These are phyloP conservation scores for Elaphomyces granulatus DNA, from an alignment of 495 filamentous ascomycete genomes.

Conservation along the genomic window DNA sequence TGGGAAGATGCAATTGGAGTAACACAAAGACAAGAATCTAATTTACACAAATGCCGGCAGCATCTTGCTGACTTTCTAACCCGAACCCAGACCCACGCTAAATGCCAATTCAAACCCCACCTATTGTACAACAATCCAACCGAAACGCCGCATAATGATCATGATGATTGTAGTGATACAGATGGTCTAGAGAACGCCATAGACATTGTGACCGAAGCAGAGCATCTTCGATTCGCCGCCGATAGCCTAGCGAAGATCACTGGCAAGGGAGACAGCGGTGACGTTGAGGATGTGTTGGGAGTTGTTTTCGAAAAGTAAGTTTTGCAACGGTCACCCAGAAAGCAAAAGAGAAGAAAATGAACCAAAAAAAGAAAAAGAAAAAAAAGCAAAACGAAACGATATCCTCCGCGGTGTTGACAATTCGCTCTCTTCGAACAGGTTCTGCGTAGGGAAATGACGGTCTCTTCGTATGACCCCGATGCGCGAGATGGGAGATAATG, in stretches of 20 bases:
- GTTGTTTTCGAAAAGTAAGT: conserved; percentile 94
- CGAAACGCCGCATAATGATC: conserved; percentile 6
- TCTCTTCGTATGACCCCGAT: too few species aligned
- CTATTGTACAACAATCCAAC: conserved; percentile 3
- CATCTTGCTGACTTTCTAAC: conserved; percentile 57
- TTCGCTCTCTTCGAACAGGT: conserved; percentile 22
- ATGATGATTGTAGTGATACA: neutral
- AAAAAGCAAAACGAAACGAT: too few species aligned
- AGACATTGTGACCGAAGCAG: conserved; percentile 90
- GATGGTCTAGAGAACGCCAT: conserved; percentile 25
- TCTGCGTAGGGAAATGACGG: conserved; percentile 57
- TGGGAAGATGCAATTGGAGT: conserved; percentile 81
- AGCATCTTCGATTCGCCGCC: conserved; percentile 72
- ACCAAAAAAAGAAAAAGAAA: too few species aligned
- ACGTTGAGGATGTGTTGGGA: conserved; percentile 93
- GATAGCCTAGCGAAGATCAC: conserved; percentile 72
- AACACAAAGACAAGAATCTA: conserved; percentile 72
- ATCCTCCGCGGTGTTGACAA: conserved; percentile 11
- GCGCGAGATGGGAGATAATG: conserved; percentile 7
- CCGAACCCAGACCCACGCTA: conserved; percentile 10
- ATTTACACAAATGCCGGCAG: conserved; percentile 54
- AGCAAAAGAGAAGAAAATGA: too few species aligned
- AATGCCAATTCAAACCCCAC: neutral
- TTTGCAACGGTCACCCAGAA: conserved; percentile 2
- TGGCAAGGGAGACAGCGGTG: conserved; percentile 69